Evolutionary conservation across 148 eudicot species (phyloP), one percentile per base, ranked within the genome.

Genomic region (Heliosperma pusillum): DNA sequence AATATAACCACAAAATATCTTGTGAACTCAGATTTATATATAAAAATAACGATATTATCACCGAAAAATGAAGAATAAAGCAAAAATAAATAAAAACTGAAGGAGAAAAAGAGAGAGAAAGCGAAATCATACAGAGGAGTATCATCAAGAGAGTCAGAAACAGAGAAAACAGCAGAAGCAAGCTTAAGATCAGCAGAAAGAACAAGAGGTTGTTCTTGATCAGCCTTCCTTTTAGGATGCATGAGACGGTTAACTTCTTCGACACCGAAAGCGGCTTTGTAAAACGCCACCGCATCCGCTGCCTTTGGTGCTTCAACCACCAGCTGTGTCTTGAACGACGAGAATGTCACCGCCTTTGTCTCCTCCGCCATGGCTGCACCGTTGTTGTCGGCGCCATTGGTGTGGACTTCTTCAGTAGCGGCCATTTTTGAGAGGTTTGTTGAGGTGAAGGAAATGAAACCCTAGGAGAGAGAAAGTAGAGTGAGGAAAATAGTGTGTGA

Each of bases 201-300:
- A 27, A 93, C 74, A 5, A 86, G 84, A 15, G 95, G 97, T 0
- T 61, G 53, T 67, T 93, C 98, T 66, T 93, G 97, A 3, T 93
- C 98, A 45, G 93, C 94, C 81, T 93, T 93, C 85, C 98, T 82
- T 82, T 93, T 91, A 0, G 95, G 79, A n/a, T 89, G 82, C 30
- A 76, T 73, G 22, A 59, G 76, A n/a, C 97, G 90, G 79, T 62
- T 68, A 25, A 88, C 79, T 75, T 89, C 97, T 79, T 88, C 96
- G 4, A 90, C 97, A 5, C 89, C 98, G 20, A 94, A 94, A n/a
- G 97, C 97, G 0, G 86, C 40, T 83, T 87, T 94, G 89, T 88
- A 90, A 76, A 94, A 94, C 87, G 77, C 72, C n/a, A 94, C 96
- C 22, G 98, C 98, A 1, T 90, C 97, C 19, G 55, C 62, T 0